These are phyloP conservation scores for Artemisia tridentata DNA, from an alignment of 129 eudicot genomes.

Conservation along the genomic window DNA sequence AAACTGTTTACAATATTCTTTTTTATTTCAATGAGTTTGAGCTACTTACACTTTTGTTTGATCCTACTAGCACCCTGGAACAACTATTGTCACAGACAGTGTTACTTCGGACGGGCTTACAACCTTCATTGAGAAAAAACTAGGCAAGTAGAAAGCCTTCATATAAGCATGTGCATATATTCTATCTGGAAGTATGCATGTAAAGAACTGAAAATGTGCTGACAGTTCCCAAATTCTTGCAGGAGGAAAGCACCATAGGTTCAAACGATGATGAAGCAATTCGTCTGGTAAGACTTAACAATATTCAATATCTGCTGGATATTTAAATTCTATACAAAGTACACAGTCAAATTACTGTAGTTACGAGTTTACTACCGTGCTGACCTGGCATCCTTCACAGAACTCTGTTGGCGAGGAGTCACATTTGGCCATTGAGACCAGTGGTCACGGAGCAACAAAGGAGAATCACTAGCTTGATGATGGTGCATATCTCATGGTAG, in stretches of 20 bases:
- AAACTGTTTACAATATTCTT: neutral
- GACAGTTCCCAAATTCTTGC: conserved; percentile 23
- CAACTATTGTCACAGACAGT: conserved; percentile 96
- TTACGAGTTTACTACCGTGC: conserved; percentile 11
- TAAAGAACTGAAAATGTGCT: conserved; percentile 14
- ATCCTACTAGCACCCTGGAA: conserved; percentile 83
- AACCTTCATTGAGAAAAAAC: conserved; percentile 66
- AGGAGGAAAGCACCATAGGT: conserved; percentile 96
- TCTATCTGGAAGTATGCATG: neutral
- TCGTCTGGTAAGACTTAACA: conserved; percentile 58
- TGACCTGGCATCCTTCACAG: conserved; percentile 32
- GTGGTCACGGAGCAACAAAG: conserved; percentile 99
- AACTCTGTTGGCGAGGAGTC: conserved; percentile 90
- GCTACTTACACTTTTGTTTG: conserved; percentile 22
- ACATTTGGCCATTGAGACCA: conserved; percentile 94
- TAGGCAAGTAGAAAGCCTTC: conserved; percentile 48
- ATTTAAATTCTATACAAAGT: too few relatives aligned
- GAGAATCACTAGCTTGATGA: conserved; percentile 99
- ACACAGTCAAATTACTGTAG: too few relatives aligned
- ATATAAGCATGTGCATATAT: neutral
- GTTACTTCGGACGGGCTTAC: conserved; percentile 91
- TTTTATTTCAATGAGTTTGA: neutral
- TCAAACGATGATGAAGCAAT: conserved; percentile 96
- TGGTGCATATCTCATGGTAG: conserved; percentile 98
- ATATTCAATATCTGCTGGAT: neutral